Evolutionary conservation across 225 moss, liverwort and hornwort species (phyloP), one percentile per base, ranked within the genome.

Genomic region (Thuidium tamariscinum): DNA sequence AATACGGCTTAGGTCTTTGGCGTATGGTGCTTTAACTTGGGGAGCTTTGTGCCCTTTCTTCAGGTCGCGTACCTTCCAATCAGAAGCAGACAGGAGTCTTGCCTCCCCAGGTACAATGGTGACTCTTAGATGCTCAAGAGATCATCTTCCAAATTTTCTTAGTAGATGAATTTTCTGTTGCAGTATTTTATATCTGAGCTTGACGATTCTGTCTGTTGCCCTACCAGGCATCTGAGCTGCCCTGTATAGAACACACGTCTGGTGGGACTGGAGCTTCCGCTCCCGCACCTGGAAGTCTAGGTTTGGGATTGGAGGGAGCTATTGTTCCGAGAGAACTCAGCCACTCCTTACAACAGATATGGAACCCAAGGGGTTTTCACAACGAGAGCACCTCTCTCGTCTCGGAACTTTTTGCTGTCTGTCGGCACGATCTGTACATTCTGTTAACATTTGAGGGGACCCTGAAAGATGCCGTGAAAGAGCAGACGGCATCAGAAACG

Each of bases 351-450:
- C 97, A 93, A 76, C 92, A 94, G 41, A 92, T 99, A 37, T 99
- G 97, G 97, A 92, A 93, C 71, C 81, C 91, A 36, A 91, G 90
- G 80, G 94, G 95, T 74, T 85, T 54, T 77, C 93, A 80, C 68
- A 89, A 92, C 69, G 91, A 91, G 88, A 90, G 94, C 25, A 83
- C 88, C 49, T 87, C 91, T 84, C 91, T 99, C 55, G 81, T 96
- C 63, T 92, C 95, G 56, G 95, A 96, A 82, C 85, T 99, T 44
- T 95, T 96, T 91, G 90, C 95, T 81, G 92, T 75, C 71, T 99
- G 96, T 82, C 91, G 94, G 46, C 90, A 97, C 34, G 95, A 99
- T 88, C 76, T 97, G 71, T 99, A 93, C 89, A 84, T 89, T 86
- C 60, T 99, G 87, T 90, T 95, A 79, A 92, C 95, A 86, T 79